A percentile compares a stretch with the other conserved stretches of the same genome.
phyloP scores from a whole-genome alignment of 371 early-diverging fungal species.

The Batrachochytrium dendrobatidis region DNA sequence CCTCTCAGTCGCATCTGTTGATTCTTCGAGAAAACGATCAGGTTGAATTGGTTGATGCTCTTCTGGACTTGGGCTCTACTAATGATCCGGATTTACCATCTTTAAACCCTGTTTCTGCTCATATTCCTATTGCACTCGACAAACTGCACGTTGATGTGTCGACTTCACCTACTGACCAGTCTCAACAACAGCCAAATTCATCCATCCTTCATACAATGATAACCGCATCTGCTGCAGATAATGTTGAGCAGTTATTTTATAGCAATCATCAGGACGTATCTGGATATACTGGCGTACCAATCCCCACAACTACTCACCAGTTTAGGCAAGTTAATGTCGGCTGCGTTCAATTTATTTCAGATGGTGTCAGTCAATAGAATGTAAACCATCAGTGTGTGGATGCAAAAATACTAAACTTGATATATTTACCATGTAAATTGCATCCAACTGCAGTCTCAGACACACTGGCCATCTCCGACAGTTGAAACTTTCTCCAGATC shows the following conservation, averaged over 20 bases:
- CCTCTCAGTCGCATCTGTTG: not conserved
- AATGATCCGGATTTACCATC: not conserved
- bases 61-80: not conserved
- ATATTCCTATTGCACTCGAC: too few species aligned
- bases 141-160: too few species aligned
- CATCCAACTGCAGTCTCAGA: too few species aligned
- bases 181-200: not conserved
- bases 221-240: not conserved
- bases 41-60: not conserved
- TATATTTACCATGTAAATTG: too few species aligned
- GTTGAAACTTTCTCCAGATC: constrained; percentile 20
- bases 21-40: not conserved
- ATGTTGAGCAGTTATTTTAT: too few species aligned
- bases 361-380: not conserved
- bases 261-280: too few species aligned
- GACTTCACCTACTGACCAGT: too few species aligned
- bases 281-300: not conserved
- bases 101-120: not conserved
- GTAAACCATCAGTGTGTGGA: not conserved
- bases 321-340: not conserved
- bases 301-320: not conserved
- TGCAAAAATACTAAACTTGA: too few species aligned
- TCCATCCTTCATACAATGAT: not conserved
- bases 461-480: constrained; percentile 25
- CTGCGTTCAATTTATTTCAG: not conserved